A percentile compares a stretch with the other conserved stretches of the same genome.
Evolutionary conservation across 1,139 yeast species (phyloP).

Genomic region (Arxiozyma bovina): DNA sequence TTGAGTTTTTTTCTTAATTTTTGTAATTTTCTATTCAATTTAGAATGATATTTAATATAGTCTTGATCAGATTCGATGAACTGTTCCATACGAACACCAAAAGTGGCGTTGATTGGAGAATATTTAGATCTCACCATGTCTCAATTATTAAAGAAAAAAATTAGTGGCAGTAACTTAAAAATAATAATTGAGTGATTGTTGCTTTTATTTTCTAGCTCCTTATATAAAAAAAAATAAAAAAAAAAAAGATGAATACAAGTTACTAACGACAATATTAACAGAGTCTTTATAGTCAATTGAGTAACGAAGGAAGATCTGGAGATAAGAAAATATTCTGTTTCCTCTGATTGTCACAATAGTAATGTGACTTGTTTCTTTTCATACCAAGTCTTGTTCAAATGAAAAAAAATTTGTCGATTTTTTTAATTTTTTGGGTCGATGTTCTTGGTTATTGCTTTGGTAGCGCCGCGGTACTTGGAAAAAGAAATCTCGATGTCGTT

Average conservation of each 20-base stretch:
- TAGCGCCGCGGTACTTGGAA: too few species aligned
- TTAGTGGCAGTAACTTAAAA: neutral
- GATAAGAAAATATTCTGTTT: too few species aligned
- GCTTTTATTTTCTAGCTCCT: neutral
- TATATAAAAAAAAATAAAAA: neutral
- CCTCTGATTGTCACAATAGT: too few species aligned
- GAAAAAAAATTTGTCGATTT: too few species aligned
- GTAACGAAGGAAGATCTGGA: neutral
- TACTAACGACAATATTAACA: neutral
- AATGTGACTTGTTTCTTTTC: too few species aligned
- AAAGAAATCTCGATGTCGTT: too few species aligned
- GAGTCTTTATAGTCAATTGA: neutral
- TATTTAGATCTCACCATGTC: conserved; percentile 1
- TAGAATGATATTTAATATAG: conserved; percentile 25
- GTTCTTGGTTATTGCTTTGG: too few species aligned
- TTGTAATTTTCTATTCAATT: conserved; percentile 26
- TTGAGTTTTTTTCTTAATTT: conserved; percentile 27
- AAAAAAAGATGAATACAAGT: too few species aligned
- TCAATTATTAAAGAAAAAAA: neutral
- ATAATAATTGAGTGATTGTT: neutral
- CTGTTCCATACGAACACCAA: conserved; percentile 27
- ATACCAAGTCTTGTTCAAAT: too few species aligned
- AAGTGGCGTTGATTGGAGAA: conserved; percentile 28
- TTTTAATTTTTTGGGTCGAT: too few species aligned
- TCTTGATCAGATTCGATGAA: conserved; percentile 26